Evolutionary conservation across 768 basidiomycete genomes (phyloP).

Genomic region (Phylloporus arenicola): DNA sequence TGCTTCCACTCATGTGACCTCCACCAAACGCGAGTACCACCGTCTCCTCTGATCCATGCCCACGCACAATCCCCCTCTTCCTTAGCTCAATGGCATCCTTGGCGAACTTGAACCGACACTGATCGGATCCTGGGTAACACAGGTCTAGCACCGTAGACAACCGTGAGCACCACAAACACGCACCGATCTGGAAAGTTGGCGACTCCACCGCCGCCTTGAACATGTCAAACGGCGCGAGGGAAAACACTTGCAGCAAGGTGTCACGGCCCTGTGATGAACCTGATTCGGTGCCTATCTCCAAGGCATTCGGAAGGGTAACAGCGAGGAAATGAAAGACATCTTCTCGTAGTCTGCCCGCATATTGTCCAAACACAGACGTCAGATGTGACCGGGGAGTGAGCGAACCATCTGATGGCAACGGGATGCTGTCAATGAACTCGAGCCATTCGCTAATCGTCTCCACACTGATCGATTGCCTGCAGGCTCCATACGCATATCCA

Average conservation of each 20-base stretch:
- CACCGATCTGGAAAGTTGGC: slow-evolving; percentile 74
- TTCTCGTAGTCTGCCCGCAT: slow-evolving; percentile 69
- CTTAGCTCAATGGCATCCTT: slow-evolving; percentile 83
- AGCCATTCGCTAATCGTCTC: slow-evolving; percentile 76
- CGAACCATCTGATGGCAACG: slow-evolving; percentile 45
- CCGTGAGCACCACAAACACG: slow-evolving; percentile 19
- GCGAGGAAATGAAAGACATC: slow-evolving; percentile 78
- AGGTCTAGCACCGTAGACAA: slow-evolving; percentile 6
- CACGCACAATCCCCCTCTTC: slow-evolving; percentile 71
- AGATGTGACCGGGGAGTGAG: slow-evolving; percentile 39
- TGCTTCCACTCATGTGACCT: slow-evolving; percentile 58
- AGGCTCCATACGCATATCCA: slow-evolving; percentile 71
- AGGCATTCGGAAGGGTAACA: slow-evolving; percentile 61
- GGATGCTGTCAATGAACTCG: slow-evolving; percentile 61
- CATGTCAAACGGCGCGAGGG: slow-evolving; percentile 79
- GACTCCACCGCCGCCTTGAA: slow-evolving; percentile 82
- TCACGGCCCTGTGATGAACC: slow-evolving; percentile 52
- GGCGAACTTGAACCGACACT: slow-evolving; percentile 86
- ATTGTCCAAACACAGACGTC: slow-evolving; percentile 67
- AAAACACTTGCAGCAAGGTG: slow-evolving; percentile 66
- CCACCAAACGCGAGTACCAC: slow-evolving; percentile 88
- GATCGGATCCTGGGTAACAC: slow-evolving; percentile 59
- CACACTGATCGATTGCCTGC: slow-evolving; percentile 68
- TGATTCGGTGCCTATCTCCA: slow-evolving; percentile 43
- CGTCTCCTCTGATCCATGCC: slow-evolving; percentile 76